These are phyloP conservation scores for Sarcodon aspratus DNA, from an alignment of 768 basidiomycete species.

Conservation along the genomic window DNA sequence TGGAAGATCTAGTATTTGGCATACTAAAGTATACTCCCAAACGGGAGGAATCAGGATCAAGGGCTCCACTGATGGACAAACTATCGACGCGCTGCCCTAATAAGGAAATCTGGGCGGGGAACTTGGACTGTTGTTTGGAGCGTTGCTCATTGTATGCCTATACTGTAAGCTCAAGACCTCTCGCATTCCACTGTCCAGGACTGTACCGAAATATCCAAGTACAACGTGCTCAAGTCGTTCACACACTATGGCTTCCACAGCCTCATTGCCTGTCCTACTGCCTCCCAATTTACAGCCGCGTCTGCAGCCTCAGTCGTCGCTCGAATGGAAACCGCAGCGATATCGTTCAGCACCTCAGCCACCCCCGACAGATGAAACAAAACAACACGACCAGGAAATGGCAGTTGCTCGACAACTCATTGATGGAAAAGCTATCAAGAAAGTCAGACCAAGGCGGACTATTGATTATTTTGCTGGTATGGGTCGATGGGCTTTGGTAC, in stretches of 20 bases:
- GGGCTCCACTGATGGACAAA: too few relatives aligned
- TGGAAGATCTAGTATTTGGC: too few relatives aligned
- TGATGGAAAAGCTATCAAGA: conserved; percentile 80
- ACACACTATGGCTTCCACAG: conserved; percentile 5
- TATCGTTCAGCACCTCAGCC: conserved; percentile 63
- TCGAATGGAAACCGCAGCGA: conserved; percentile 68
- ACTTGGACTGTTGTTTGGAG: too few relatives aligned
- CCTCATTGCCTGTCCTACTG: conserved; percentile 40
- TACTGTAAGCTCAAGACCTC: too few relatives aligned
- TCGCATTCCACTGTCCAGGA: too few relatives aligned
- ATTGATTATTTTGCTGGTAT: conserved; percentile 91
- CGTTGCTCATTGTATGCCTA: too few relatives aligned
- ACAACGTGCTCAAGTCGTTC: too few relatives aligned
- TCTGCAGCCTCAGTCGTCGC: conserved; percentile 22
- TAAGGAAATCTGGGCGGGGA: too few relatives aligned
- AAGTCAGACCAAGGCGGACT: conserved; percentile 85
- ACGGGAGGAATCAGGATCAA: too few relatives aligned
- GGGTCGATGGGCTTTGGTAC: conserved; percentile 76
- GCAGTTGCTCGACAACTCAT: conserved; percentile 60
- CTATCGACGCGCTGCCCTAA: too few relatives aligned
- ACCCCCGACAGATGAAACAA: conserved; percentile 71
- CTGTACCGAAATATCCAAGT: too few relatives aligned
- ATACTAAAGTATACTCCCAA: too few relatives aligned
- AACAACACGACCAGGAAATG: conserved; percentile 67
- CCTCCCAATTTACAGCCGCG: conserved; percentile 30